These are phyloP conservation scores for Aphanoascus verrucosus DNA, from an alignment of 2,329 filamentous ascomycete genomes.

Conservation along the genomic window DNA sequence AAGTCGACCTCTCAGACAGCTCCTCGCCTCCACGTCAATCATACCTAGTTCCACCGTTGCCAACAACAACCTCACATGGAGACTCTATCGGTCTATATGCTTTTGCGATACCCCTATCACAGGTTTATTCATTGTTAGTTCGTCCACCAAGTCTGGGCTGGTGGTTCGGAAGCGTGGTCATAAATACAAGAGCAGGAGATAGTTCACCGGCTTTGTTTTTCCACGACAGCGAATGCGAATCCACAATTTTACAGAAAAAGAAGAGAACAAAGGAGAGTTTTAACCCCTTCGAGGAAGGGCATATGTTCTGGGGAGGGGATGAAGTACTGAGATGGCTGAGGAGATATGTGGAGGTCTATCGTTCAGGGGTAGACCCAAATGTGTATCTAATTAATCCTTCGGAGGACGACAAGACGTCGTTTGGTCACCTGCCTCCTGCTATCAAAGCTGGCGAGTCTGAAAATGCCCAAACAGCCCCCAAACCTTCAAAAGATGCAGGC, in stretches of 20 bases:
- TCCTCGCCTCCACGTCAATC: slow-evolving; percentile 73
- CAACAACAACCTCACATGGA: slow-evolving; percentile 67
- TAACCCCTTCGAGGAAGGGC: slow-evolving; percentile 74
- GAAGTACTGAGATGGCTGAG: slow-evolving; percentile 87
- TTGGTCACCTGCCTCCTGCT: slow-evolving; percentile 45
- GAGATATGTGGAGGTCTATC: slow-evolving; percentile 70
- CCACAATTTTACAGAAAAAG: slow-evolving; percentile 88
- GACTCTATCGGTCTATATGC: slow-evolving; percentile 68
- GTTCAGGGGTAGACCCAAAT: slow-evolving; percentile 75
- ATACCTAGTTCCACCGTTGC: slow-evolving; percentile 83
- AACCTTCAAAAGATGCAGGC: slow-evolving; percentile 48
- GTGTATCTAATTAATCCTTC: slow-evolving; percentile 84
- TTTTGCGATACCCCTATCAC: slow-evolving; percentile 80
- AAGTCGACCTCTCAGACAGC: slow-evolving; percentile 81
- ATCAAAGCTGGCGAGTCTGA: slow-evolving; percentile 27
- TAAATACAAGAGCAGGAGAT: slow-evolving; percentile 83
- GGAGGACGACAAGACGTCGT: slow-evolving; percentile 71
- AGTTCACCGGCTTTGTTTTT: slow-evolving; percentile 95
- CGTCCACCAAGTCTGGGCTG: slow-evolving; percentile 87
- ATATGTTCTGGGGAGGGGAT: slow-evolving; percentile 93
- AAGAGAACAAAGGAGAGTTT: slow-evolving; percentile 72
- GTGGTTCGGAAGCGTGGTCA: slow-evolving; percentile 95
- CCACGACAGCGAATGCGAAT: slow-evolving; percentile 93
- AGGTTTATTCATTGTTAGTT: slow-evolving; percentile 82
- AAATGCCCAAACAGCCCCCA: not conserved